Percentiles rank a stretch among this genome's conserved stretches.
phyloP scores from a whole-genome alignment of 2,329 filamentous ascomycete species.

The Bisporella sp. region DNA sequence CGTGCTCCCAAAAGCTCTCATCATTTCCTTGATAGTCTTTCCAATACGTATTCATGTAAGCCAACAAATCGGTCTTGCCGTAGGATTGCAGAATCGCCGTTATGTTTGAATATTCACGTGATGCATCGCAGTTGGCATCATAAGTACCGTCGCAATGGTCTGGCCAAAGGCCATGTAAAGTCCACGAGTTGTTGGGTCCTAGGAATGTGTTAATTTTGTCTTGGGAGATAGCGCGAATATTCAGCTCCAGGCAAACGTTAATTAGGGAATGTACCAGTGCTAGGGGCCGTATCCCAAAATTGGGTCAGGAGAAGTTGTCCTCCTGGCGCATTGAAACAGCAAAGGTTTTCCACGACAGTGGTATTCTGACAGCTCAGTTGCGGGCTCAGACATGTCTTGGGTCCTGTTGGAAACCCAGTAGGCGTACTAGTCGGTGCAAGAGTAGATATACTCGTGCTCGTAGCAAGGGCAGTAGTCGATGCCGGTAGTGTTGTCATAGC shows the following conservation, averaged over 20 bases:
- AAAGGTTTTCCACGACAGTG: conserved; percentile 52
- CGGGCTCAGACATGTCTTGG: conserved; percentile 20
- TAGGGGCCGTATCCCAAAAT: conserved; percentile 67
- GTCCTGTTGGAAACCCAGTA: neutral
- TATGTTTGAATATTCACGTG: conserved; percentile 59
- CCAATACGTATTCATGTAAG: conserved; percentile 58
- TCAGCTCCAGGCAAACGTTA: too few species aligned
- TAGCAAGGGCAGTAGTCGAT: too few species aligned
- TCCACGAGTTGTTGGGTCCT: neutral
- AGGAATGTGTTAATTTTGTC: too few species aligned
- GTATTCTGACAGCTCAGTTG: conserved; percentile 48
- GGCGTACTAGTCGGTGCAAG: too few species aligned
- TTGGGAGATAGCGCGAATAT: too few species aligned
- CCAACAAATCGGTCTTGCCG: conserved; percentile 47
- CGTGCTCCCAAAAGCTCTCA: conserved; percentile 64
- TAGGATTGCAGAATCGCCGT: conserved; percentile 49
- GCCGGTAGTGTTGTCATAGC: too few species aligned
- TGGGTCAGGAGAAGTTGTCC: conserved; percentile 68
- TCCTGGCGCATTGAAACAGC: conserved; percentile 68
- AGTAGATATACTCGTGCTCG: too few species aligned
- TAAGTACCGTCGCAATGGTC: conserved; percentile 64
- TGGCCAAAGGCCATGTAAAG: conserved; percentile 27
- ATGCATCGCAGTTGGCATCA: conserved; percentile 56
- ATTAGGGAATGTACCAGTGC: conserved; percentile 29
- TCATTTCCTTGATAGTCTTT: conserved; percentile 58